Conservation (phyloP, 2,329 filamentous ascomycete species). For the Colletotrichum sp. region DNA sequence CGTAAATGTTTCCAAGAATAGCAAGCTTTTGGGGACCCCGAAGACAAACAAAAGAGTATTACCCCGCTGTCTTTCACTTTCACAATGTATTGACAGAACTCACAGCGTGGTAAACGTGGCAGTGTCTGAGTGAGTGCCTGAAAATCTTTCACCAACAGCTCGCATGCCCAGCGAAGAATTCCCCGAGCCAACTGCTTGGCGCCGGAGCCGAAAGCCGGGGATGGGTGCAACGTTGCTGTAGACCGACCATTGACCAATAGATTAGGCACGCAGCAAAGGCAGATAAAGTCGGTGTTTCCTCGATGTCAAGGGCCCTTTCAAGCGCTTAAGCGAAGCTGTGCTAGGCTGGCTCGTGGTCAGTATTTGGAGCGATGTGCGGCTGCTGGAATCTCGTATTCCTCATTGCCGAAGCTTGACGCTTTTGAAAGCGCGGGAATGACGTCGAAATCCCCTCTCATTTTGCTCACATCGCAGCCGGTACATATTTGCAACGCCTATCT, state of each 20-base stretch:
- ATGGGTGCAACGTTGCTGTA: background rate
- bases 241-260: background rate
- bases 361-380: background rate
- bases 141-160: background rate
- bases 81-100: background rate
- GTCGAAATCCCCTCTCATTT: background rate
- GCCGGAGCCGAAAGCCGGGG: background rate
- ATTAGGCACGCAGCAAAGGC: background rate
- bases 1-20: background rate
- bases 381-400: background rate
- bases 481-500: background rate
- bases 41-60: background rate
- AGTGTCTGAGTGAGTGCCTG: background rate
- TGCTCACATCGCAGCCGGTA: background rate
- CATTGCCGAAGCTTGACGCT: background rate
- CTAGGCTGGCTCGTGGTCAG: background rate
- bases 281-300: background rate
- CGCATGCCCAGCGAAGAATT: background rate
- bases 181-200: background rate
- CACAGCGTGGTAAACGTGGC: background rate
- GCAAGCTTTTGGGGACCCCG: background rate
- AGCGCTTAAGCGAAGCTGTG: background rate
- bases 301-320: background rate
- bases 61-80: background rate
- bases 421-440: background rate